Conservation (phyloP, 352 stramenopile species). For the Albugo candida region DNA sequence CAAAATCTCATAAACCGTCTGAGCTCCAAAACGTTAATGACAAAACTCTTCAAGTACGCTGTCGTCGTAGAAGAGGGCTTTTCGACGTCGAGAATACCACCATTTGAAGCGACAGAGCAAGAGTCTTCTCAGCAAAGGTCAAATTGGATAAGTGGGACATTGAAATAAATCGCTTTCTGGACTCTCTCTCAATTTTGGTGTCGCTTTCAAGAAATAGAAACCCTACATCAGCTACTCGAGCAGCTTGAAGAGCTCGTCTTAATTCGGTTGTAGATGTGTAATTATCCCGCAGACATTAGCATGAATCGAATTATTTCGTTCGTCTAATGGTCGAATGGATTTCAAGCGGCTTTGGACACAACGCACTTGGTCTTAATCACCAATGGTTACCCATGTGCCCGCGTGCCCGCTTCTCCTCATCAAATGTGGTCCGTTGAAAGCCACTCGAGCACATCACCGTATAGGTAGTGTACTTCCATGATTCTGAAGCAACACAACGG, state of each 20-base stretch:
- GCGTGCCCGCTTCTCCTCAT: slow-evolving; percentile 24
- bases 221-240: slow-evolving; percentile 22
- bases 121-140: slow-evolving; percentile 40
- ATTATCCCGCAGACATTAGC: slow-evolving; percentile 30
- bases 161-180: slow-evolving; percentile 44
- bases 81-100: slow-evolving; percentile 58
- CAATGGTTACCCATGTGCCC: slow-evolving; percentile 83
- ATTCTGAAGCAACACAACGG: slow-evolving; percentile 91
- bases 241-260: slow-evolving; percentile 19
- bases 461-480: slow-evolving; percentile 45
- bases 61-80: slow-evolving; percentile 45
- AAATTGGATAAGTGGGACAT: slow-evolving; percentile 49
- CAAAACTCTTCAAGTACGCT: slow-evolving; percentile 66
- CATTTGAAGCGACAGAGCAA: slow-evolving; percentile 78
- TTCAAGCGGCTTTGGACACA: slow-evolving; percentile 56
- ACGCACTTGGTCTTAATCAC: slow-evolving; percentile 35
- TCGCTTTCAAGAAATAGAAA: slow-evolving; percentile 74
- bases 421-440: slow-evolving; percentile 70
- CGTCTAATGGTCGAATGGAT: slow-evolving; percentile 24
- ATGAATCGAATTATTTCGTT: slow-evolving; percentile 17
- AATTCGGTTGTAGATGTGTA: slow-evolving; percentile 38
- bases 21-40: slow-evolving; percentile 50
- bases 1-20: slow-evolving; percentile 64
- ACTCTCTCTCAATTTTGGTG: slow-evolving; percentile 56
- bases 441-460: slow-evolving; percentile 21